Base-by-base conservation (phyloP, 2,329 filamentous ascomycete species). In the Aspergillus candidus region DNA sequence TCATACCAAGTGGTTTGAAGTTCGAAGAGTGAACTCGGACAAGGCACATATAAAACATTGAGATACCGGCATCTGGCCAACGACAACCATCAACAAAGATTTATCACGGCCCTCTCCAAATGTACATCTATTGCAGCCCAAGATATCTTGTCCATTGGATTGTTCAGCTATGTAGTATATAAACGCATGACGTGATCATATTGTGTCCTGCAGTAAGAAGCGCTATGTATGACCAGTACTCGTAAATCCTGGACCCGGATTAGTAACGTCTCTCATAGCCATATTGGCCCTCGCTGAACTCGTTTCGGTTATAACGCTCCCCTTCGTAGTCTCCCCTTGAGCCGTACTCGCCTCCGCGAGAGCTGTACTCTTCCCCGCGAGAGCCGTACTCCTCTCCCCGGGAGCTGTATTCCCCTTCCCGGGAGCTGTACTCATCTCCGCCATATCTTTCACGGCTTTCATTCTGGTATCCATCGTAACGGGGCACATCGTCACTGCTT, bases 191-290 rank as follows among this genome's bases (percentile, higher is more conserved):
- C 22, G 3, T 27, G 22, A 27, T 27, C 22, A 27, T 27, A 10
- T 27, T 27, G 22, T 10, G 22, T 27, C 4, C 18, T 22, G 11
- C 8, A 37, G 18, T 6, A 13, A 22, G n/a, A 33, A 15, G n/a
- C 50, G 39, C 51, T 49, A n/a, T 41, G 47, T 49, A n/a, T 41
- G 47, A 48, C 50, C 53, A 51, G 38, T 57, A 59, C 17, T 44
- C 46, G 32, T 59, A 59, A 11, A 40, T 40, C 38, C 54, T 52
- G 13, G 54, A 38, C 14, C 48, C 42, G n/a, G n/a, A n/a, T 35
- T 49, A 39, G 22, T 45, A 49, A 32, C 55, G 52, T 38, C 56
- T 48, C 35, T 56, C 54, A 38, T 54, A 40, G 32, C 45, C 55
- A 45, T 52, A 47, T 27, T 43, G 50, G 38, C 52, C 43, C 35